phyloP scores from a whole-genome alignment of 164 flowering plant genomes.

The Vitis rotundifolia region DNA sequence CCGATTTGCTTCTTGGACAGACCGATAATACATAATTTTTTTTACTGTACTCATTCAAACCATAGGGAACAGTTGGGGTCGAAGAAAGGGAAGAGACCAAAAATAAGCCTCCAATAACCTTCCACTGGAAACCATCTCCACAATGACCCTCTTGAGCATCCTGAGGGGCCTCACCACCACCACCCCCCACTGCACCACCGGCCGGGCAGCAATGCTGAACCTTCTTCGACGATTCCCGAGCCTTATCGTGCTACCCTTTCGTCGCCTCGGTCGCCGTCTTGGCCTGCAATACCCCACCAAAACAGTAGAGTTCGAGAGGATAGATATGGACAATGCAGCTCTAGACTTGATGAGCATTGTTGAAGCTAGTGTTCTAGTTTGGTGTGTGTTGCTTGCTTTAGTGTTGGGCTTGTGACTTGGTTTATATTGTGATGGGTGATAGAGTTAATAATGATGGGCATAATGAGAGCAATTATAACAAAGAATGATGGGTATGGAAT shows the following conservation, averaged over 20 bases:
- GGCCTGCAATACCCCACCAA: conserved; percentile 36
- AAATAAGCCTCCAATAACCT: conserved; percentile 28
- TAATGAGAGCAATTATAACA: too few relatives aligned
- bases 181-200: conserved; percentile 41
- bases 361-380: too few relatives aligned
- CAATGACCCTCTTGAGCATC: conserved; percentile 37
- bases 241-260: conserved; percentile 35
- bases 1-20: too few relatives aligned
- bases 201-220: conserved; percentile 30
- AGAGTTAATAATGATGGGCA: too few relatives aligned
- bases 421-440: too few relatives aligned
- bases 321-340: conserved; percentile 15
- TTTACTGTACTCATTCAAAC: not conserved
- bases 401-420: too few relatives aligned
- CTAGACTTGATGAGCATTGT: not conserved
- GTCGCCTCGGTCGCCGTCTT: conserved; percentile 28
- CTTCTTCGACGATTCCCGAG: conserved; percentile 52
- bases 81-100: conserved; percentile 37
- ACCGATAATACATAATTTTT: too few relatives aligned
- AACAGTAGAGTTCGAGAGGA: conserved; percentile 28
- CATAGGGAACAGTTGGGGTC: conserved; percentile 43
- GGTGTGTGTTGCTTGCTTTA: too few relatives aligned
- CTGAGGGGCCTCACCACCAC: conserved; percentile 25
- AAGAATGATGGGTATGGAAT: too few relatives aligned
- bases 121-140: conserved; percentile 34